Base-by-base conservation (phyloP, 495 filamentous ascomycete species). In the Penicillium canescens region DNA sequence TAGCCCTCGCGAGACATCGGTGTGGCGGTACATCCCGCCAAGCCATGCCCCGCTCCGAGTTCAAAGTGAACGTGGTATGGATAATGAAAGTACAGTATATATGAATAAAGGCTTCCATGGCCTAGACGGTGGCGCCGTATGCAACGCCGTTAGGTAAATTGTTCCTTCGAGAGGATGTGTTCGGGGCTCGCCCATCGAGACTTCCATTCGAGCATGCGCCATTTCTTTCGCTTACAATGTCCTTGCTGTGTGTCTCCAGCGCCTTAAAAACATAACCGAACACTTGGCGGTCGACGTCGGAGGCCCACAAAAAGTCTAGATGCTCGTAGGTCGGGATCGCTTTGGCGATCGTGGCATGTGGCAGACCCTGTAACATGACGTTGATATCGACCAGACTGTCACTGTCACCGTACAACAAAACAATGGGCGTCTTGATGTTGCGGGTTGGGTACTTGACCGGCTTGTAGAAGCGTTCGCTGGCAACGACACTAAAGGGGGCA, bases 361-460 rank as follows among this genome's bases (percentile, higher is more conserved):
- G 94, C 16, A 98, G 75, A 56, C 96, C 91, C 62, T 84, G 85
- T 33, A 96, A 74, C 92, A 98, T 96, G 51, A 92, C 84, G 21
- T 86, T 76, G 62, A 98, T 96, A 62, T 98, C 92, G n/a, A 98
- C 91, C 12, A 98, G 78, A 37, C 90, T 96, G 65, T 98, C 94
- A 51, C 83, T 91, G 9, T 91, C 94, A 21, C 94, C 94, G 59
- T 96, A 98, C 10, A 98, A 78, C 0, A 98, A 78, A 16, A 96
- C 90, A 57, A 98, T 89, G 0, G 94, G 94, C 3, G 94, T 97
- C 61, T 89, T 92, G 76, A 98, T 98, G 67, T 97, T 98, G 50
- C 87, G 86, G 0, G 94, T 98, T 7, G 94, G 94, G 59, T 96
- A 98, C 66, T 88, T 92, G 59, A 95, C 92, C 4, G 97, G 92